Evolutionary conservation across 179 eudicot genomes (phyloP), one percentile per base, ranked within the genome.

Genomic region (Actinidia chinensis): DNA sequence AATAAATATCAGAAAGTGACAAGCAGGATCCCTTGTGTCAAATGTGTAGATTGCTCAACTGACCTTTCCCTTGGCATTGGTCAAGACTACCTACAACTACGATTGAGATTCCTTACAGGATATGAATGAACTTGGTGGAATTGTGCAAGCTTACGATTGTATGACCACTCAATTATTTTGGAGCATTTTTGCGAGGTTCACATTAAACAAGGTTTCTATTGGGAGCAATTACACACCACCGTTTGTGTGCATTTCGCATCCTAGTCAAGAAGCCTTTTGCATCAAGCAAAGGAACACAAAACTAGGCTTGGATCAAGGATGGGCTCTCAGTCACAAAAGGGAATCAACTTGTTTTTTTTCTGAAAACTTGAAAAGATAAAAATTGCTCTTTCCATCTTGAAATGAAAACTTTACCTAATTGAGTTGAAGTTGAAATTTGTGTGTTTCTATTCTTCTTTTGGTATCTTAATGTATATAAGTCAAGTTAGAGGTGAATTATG

Each of bases 371-470:
- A n/a, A n/a, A n/a, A n/a, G n/a, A n/a, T n/a, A n/a, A n/a, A n/a
- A n/a, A 69, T 46, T 69, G 46, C 60, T 71, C 23, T 71, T 71
- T 71, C 15, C 47, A 71, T 71, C 60, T 33, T 71, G 60, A 71
- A 55, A 51, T 52, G 22, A 52, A 52, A 71, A 69, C 23, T 52
- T 25, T 28, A 72, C 43, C 46, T 43, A 55, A 72, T 54, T 43
- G 46, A 0, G 1, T 72, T 36, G 25, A 58, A 54, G 50, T 5
- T 20, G 17, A 55, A 36, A 5, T 8, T 25, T 12, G 18, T 0
- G 2, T 17, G 47, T 54, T 36, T 54, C 15, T 72, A 54, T 72
- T 54, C 13, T 54, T n/a, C n/a, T n/a, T n/a, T 33, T 15, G 51
- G 46, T 1, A 11, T 28, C 17, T 72, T 33, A 40, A 18, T 54